Conservation (phyloP, 306 rosid genomes). For the Cyclanthera cordifolia region DNA sequence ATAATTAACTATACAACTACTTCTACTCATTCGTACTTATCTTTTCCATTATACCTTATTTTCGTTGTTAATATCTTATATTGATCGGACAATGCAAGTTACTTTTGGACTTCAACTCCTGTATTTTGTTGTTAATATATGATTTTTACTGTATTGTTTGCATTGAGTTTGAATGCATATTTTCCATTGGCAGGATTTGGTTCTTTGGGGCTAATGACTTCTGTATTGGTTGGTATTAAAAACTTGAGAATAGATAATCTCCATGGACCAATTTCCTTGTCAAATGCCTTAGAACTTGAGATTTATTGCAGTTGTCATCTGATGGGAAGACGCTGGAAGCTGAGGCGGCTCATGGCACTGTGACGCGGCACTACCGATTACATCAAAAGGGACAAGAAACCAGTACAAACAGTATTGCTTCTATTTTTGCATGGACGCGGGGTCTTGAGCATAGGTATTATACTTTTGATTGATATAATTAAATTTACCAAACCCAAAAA, state of each 20-base stretch:
- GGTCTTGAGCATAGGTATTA: slow-evolving; percentile 92
- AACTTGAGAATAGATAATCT: not conserved
- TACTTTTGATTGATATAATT: too few relatives aligned
- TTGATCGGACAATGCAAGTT: not conserved
- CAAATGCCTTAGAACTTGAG: not conserved
- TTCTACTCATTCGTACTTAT: not conserved
- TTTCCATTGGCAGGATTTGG: not conserved
- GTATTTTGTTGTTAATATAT: not conserved
- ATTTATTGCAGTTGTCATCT: slow-evolving; percentile 64
- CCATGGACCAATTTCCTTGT: slow-evolving; percentile 13
- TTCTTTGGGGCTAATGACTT: not conserved
- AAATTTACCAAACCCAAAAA: too few relatives aligned
- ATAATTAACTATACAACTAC: not conserved
- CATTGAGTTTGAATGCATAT: slow-evolving; percentile 7
- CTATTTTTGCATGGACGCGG: slow-evolving; percentile 95
- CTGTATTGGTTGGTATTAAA: slow-evolving; percentile 3
- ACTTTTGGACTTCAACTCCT: not conserved
- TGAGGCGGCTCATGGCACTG: slow-evolving; percentile 99
- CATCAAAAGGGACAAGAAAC: slow-evolving; percentile 94
- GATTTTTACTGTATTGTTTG: not conserved
- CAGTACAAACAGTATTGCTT: slow-evolving; percentile 96
- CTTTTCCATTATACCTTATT: not conserved
- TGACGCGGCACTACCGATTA: slow-evolving; percentile 80
- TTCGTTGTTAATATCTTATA: not conserved
- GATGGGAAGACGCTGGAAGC: slow-evolving; percentile 96